Conservation (phyloP, 768 basidiomycete species). For the Phlebiopsis flavidoalba region DNA sequence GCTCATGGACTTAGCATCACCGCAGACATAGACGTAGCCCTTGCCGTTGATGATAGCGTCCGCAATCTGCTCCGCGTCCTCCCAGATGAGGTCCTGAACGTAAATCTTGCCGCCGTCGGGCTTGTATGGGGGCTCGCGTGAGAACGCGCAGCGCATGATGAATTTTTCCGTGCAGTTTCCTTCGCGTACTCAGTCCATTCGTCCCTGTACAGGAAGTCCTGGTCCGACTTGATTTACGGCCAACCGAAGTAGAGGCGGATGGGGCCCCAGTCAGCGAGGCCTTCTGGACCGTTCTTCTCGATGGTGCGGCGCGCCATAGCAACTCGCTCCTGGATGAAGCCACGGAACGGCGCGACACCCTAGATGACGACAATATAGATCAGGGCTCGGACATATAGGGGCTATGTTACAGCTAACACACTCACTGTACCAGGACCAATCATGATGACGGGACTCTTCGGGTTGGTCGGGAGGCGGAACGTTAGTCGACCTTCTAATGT, state of each 20-base stretch:
- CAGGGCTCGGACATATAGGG: not conserved
- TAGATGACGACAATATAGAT: constrained; percentile 25
- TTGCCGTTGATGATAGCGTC: constrained; percentile 90
- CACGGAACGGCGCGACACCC: constrained; percentile 99
- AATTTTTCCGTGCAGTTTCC: constrained; percentile 92
- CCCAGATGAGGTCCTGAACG: constrained; percentile 96
- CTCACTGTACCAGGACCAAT: constrained; percentile 96
- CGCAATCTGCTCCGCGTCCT: constrained; percentile 76
- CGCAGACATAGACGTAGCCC: constrained; percentile 97
- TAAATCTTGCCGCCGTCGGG: constrained; percentile 94
- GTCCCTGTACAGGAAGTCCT: constrained; percentile 92
- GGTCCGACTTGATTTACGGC: constrained; percentile 70
- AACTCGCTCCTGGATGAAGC: constrained; percentile 96
- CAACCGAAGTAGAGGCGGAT: constrained; percentile 97
- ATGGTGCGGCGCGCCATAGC: constrained; percentile 91
- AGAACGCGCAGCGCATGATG: constrained; percentile 84
- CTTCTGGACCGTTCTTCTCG: constrained; percentile 93
- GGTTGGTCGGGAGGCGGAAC: constrained; percentile 95
- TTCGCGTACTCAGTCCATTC: constrained; percentile 89
- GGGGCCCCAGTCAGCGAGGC: constrained; percentile 91
- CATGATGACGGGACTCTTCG: constrained; percentile 98
- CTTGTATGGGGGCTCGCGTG: constrained; percentile 80
- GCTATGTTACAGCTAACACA: constrained; percentile 14
- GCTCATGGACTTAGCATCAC: constrained; percentile 95
- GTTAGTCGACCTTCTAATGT: constrained; percentile 95